These are phyloP conservation scores for Fraxinus albicans DNA, from an alignment of 305 asterid species.

Conservation along the genomic window DNA sequence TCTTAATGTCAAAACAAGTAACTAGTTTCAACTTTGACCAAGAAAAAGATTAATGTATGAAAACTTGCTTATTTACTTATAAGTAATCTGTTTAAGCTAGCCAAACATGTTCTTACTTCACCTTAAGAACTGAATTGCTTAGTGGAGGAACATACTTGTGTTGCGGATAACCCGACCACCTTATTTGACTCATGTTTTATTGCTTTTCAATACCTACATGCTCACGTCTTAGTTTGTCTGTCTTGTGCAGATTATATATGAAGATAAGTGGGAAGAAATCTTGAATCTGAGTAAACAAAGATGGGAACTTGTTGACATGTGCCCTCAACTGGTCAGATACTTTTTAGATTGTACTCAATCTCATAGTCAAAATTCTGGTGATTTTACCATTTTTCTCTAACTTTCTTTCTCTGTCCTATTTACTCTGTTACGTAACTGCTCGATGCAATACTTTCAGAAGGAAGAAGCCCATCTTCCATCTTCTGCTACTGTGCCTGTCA, in stretches of 20 bases:
- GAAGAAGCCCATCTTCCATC: slow-evolving; percentile 28
- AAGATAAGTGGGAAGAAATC: slow-evolving; percentile 54
- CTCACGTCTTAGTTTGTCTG: slow-evolving; percentile 14
- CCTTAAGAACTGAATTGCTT: background rate
- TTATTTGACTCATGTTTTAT: slow-evolving; percentile 9
- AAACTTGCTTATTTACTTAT: background rate
- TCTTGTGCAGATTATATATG: slow-evolving; percentile 53
- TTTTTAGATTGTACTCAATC: background rate
- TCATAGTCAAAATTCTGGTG: background rate
- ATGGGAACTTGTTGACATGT: slow-evolving; percentile 39
- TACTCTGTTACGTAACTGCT: slow-evolving; percentile 12
- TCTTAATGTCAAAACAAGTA: background rate
- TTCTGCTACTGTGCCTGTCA: slow-evolving; percentile 28
- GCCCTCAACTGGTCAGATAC: slow-evolving; percentile 37
- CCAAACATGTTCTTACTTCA: background rate
- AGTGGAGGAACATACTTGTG: slow-evolving; percentile 1
- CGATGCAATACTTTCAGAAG: slow-evolving; percentile 28
- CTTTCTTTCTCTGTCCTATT: background rate
- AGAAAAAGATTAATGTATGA: background rate
- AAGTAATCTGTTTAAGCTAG: background rate
- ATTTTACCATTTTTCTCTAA: background rate
- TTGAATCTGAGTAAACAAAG: slow-evolving; percentile 57
- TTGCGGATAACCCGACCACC: slow-evolving; percentile 11
- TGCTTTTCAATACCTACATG: slow-evolving; percentile 3
- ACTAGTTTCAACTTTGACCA: background rate